Percentiles rank a stretch among this genome's conserved stretches.
phyloP scores from a whole-genome alignment of 352 stramenopile genomes.

The Phytophthora europaea region DNA sequence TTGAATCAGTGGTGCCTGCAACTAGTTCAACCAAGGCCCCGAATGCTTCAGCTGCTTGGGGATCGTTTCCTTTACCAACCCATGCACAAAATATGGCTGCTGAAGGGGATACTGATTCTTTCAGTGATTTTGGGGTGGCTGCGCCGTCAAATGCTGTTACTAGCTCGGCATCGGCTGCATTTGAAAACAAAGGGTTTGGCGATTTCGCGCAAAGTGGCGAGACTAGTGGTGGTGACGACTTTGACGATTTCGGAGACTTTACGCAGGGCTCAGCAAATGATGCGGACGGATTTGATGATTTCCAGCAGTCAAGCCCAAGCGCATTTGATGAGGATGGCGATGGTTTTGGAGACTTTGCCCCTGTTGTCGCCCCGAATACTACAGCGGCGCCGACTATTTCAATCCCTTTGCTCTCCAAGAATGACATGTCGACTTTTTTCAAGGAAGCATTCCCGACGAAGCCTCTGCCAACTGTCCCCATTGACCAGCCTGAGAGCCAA shows the following conservation, averaged over 20 bases:
- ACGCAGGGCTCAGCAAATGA: conserved; percentile 29
- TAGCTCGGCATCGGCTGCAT: background rate
- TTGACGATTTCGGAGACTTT: conserved; percentile 58
- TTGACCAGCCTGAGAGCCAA: conserved; percentile 14
- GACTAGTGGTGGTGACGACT: conserved; percentile 16
- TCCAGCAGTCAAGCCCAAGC: conserved; percentile 31
- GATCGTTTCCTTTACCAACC: conserved; percentile 18
- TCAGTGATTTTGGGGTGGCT: conserved; percentile 23
- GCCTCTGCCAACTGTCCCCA: conserved; percentile 8
- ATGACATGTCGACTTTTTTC: conserved; percentile 52
- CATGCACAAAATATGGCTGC: conserved; percentile 16
- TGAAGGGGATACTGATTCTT: conserved; percentile 18
- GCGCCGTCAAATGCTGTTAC: background rate
- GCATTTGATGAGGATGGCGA: conserved; percentile 29
- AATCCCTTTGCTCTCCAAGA: conserved; percentile 27
- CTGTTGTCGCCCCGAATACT: conserved; percentile 20
- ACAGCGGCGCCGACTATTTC: conserved; percentile 1
- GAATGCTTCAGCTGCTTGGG: conserved; percentile 16
- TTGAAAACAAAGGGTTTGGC: conserved; percentile 22
- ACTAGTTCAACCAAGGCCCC: conserved; percentile 7
- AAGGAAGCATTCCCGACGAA: conserved; percentile 41
- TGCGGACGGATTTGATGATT: conserved; percentile 22
- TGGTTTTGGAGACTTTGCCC: conserved; percentile 46
- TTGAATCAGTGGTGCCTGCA: conserved; percentile 14
- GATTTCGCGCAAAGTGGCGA: conserved; percentile 32